Percentiles rank a stretch among this genome's conserved stretches.
Evolutionary conservation across 768 basidiomycete genomes (phyloP).

Genomic region (Termitomyces sp.): DNA sequence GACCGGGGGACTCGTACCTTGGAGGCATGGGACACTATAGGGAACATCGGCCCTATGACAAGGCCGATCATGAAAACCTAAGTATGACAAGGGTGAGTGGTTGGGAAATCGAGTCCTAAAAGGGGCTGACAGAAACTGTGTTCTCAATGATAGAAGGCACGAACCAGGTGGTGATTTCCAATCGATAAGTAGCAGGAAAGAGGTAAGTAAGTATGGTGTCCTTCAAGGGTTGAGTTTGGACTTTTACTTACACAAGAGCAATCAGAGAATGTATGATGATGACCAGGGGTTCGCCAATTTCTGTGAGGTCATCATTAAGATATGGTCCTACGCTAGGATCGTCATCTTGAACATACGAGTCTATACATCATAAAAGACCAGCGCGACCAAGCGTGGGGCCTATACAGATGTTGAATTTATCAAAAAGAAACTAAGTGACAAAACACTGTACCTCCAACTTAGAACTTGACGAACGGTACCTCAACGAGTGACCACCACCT

Average conservation of each 20-base stretch:
- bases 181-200: slow-evolving; percentile 15
- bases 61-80: slow-evolving; percentile 45
- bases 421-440: not conserved
- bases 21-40: slow-evolving; percentile 31
- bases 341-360: slow-evolving; percentile 22
- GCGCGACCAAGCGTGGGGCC: slow-evolving; percentile 53
- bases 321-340: not conserved
- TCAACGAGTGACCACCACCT: slow-evolving; percentile 41
- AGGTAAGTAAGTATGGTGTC: not conserved
- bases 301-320: not conserved
- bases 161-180: slow-evolving; percentile 52
- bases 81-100: not conserved
- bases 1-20: slow-evolving; percentile 22
- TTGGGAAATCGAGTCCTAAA: not conserved
- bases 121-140: slow-evolving; percentile 38
- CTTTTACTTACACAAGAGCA: slow-evolving; percentile 27
- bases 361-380: slow-evolving; percentile 44
- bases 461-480: slow-evolving; percentile 37
- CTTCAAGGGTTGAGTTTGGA: not conserved
- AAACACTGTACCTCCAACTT: slow-evolving; percentile 17
- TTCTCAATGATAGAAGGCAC: slow-evolving; percentile 47
- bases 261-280: slow-evolving; percentile 29
- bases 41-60: slow-evolving; percentile 53
- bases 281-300: slow-evolving; percentile 31
- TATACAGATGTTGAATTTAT: slow-evolving; percentile 5